Evolutionary conservation across 495 filamentous ascomycete species (phyloP), one percentile per base, ranked within the genome.

Genomic region (Bacidia rubella): DNA sequence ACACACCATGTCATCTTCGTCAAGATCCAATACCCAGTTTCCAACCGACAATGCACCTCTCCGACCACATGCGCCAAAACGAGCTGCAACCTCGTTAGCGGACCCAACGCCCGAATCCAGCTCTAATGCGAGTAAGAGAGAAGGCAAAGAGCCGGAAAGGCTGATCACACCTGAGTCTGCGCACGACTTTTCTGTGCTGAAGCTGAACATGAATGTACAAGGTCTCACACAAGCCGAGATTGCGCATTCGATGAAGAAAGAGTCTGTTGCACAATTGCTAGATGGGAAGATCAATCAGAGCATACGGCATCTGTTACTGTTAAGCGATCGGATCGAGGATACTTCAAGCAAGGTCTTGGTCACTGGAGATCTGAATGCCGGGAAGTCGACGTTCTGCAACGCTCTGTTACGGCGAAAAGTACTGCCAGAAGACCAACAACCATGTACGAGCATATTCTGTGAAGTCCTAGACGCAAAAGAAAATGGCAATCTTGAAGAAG

Each of bases 321-420:
- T 98, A 40, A 82, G 87, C 54, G 93, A 97, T 57, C 80, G 92
- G 48, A 98, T 98, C 48, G 90, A 96, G 62, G 92, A 98, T 68
- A 97, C 86, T 0, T 86, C 90, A 2, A 97, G 93, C 68, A 98
- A 97, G 68, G 93, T 98, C 15, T 63, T 98, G 58, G 81, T 98
- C n/a, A 98, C 92, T 11, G 92, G 92, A 60, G 92, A 98, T 68
- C 66, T 97, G 46, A 98, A 98, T 64, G 90, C 92, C 12, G 92
- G 92, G 61, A 98, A 98, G 63, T 98, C 92, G 11, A 97, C 92
- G 3, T 97, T 98, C 59, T 98, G 92, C 71, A 98, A 98, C 68
- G 93, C 92, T 10, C 69, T 98, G 21, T 69, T 98, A 35, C 82
- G 92, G 41, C 82, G 89, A 53, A 96, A 96, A 67, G 76, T 98